Evolutionary conservation across 2,329 filamentous ascomycete genomes (phyloP), one percentile per base, ranked within the genome.

Genomic region (Colletotrichum gloeosporioides): DNA sequence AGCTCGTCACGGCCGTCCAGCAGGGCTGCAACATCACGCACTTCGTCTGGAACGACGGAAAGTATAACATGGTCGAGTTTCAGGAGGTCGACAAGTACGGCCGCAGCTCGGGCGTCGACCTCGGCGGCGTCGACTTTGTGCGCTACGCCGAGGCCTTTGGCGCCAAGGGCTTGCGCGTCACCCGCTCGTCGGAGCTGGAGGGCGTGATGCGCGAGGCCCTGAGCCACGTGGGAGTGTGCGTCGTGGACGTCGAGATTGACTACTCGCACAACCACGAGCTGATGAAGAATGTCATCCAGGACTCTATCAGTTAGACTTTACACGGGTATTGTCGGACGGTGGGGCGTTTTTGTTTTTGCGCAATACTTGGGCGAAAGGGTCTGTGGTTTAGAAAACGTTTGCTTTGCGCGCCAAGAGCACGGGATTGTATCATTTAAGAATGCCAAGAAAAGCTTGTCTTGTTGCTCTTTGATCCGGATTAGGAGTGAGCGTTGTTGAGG

Each of bases 21-120:
- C 86, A 88, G 65, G 82, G 83, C 9, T 89, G 87, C 80, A 84
- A 89, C 73, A 88, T 89, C 78, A 88, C 87, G 22, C 87, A 89
- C 78, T 88, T 89, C 76, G 83, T 89, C 77, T 88, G 87, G 87
- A 89, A 89, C 78, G 87, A 89, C 77, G 85, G 85, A 61, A 84
- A 84, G 34, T 89, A 86, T 80, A 89, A 89, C 79, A 89, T 89
- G 87, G 86, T 89, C 6, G 85, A 88, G 80, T 89, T 89, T 79
- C 87, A 89, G 77, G 87, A 89, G 80, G 86, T 87, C 73, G 84
- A 87, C 80, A 89, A 89, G 80, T 89, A 89, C 78, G 87, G 87
- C 4, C 82, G 87, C 31, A 84, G 82, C 32, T 82, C 82, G 9
- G 87, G 87, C 18, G 85, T 89, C 70, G 83, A 85, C 49, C 81